Evolutionary conservation across 257 asterid genomes (phyloP), one percentile per base, ranked within the genome.

Genomic region (Plantago major): DNA sequence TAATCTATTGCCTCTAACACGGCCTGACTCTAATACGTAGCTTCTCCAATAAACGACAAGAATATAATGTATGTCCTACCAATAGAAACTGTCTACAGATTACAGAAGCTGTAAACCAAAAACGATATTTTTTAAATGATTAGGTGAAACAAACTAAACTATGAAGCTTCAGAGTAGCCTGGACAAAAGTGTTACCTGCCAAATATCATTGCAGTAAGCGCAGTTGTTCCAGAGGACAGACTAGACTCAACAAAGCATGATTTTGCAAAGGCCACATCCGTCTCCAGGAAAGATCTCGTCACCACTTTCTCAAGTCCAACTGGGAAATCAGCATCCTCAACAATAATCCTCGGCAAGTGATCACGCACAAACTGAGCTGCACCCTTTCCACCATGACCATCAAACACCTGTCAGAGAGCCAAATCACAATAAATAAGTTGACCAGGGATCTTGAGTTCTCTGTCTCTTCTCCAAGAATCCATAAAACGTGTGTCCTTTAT

Each of bases 321-420:
- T 0, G 98, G 98, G 52, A 90, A 90, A 71, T 83, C 89, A 28
- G 88, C 85, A 71, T 90, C 96, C 70, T 88, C 87, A 2, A 90
- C 89, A 42, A 90, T 87, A 42, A 88, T 73, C 66, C 90, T 76
- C 5, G 98, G 98, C 51, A 90, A 78, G 68, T 78, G 92, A 58
- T 88, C 98, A 3, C 98, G 88, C 10, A 83, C 98, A 65, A 85
- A 90, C 47, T 90, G 91, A 30, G 98, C 82, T 7, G 98, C 98
- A 33, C 81, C 88, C 64, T 88, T 85, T 57, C 98, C 98, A 45
- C 84, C 96, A 78, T 90, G 98, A 28, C 98, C 98, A 63, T 90
- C 98, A 60, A 90, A 90, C 67, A 90, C 98, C 98, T 90, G 84
- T 67, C 63, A 55, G 60, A 51, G 60, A 69, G 62, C 70, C 70